A percentile compares a stretch with the other conserved stretches of the same genome.
phyloP scores from a whole-genome alignment of 192 early-diverging fungal genomes.

The Geosiphon pyriformis region DNA sequence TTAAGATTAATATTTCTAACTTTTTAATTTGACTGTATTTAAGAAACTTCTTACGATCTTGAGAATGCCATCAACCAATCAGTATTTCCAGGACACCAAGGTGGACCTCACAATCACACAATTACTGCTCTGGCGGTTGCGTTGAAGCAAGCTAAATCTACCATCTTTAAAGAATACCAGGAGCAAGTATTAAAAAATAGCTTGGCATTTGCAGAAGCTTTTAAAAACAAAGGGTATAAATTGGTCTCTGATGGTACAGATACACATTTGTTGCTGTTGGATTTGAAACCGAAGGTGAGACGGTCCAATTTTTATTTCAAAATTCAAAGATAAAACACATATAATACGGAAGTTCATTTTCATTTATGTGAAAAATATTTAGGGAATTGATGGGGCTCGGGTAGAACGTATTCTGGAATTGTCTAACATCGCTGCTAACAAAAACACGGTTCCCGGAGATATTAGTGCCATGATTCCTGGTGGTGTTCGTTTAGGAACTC shows the following conservation, averaged over 20 bases:
- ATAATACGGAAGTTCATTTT: not conserved
- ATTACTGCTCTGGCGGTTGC: conserved; percentile 94
- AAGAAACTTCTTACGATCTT: conserved; percentile 80
- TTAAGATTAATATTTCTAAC: no score
- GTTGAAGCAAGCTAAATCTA: conserved; percentile 80
- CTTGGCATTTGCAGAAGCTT: conserved; percentile 78
- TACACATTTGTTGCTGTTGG: conserved; percentile 88
- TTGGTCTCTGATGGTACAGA: conserved; percentile 94
- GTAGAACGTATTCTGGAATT: conserved; percentile 94
- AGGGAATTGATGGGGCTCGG: conserved; percentile 90
- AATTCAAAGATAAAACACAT: no score
- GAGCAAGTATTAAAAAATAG: conserved; percentile 85
- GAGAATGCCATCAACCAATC: conserved; percentile 92
- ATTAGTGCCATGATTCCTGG: conserved; percentile 88
- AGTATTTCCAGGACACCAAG: conserved; percentile 98
- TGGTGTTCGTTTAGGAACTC: conserved; percentile 91
- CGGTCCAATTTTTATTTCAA: conserved; percentile 1
- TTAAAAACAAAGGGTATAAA: conserved; percentile 65
- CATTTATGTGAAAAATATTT: conserved; percentile 1
- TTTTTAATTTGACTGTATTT: not conserved
- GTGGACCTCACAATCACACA: conserved; percentile 99
- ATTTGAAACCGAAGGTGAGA: conserved; percentile 67
- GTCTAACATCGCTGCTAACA: conserved; percentile 96
- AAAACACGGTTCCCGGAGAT: conserved; percentile 98
- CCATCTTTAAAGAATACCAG: conserved; percentile 89